Percentiles rank a stretch among this genome's conserved stretches.
These are phyloP conservation scores for Neurospora sp. DNA, from an alignment of 495 filamentous ascomycete genomes.

Conservation along the genomic window DNA sequence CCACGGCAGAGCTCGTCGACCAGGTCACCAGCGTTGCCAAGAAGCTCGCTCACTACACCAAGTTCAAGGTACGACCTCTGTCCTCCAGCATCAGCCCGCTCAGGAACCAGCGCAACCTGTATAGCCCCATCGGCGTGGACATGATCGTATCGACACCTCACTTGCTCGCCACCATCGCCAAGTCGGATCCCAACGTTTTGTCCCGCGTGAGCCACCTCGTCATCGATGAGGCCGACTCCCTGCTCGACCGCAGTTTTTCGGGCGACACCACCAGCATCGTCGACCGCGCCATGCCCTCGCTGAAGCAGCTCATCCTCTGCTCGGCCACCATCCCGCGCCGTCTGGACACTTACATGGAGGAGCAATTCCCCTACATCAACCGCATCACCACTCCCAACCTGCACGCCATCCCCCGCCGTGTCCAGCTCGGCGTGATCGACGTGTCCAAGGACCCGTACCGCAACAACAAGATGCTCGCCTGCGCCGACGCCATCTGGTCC, in stretches of 20 bases:
- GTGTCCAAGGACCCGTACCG: conserved; percentile 80
- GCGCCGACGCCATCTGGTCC: conserved; percentile 86
- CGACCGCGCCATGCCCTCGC: conserved; percentile 61
- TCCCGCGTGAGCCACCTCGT: conserved; percentile 79
- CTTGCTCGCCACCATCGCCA: conserved; percentile 72
- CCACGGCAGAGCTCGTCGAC: conserved; percentile 84
- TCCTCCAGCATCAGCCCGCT: conserved; percentile 62
- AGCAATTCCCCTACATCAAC: conserved; percentile 68
- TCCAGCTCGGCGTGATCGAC: conserved; percentile 89
- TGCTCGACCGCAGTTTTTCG: conserved; percentile 85
- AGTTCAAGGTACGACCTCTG: conserved; percentile 70
- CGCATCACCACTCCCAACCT: conserved; percentile 89
- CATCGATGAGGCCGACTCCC: conserved; percentile 89
- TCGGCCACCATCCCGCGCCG: conserved; percentile 90
- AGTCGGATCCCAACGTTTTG: conserved; percentile 79
- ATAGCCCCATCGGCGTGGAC: conserved; percentile 72
- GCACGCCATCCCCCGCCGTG: conserved; percentile 87
- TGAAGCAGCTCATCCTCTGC: conserved; percentile 86
- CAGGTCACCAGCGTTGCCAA: conserved; percentile 78
- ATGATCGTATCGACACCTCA: conserved; percentile 82
- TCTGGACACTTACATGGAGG: conserved; percentile 71
- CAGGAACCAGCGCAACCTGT: conserved; percentile 80
- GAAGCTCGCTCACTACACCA: conserved; percentile 66
- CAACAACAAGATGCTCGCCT: conserved; percentile 83
- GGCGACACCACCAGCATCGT: conserved; percentile 73